Evolutionary conservation across 495 filamentous ascomycete species (phyloP), one percentile per base, ranked within the genome.

Genomic region (Annulohypoxylon maeteangense): DNA sequence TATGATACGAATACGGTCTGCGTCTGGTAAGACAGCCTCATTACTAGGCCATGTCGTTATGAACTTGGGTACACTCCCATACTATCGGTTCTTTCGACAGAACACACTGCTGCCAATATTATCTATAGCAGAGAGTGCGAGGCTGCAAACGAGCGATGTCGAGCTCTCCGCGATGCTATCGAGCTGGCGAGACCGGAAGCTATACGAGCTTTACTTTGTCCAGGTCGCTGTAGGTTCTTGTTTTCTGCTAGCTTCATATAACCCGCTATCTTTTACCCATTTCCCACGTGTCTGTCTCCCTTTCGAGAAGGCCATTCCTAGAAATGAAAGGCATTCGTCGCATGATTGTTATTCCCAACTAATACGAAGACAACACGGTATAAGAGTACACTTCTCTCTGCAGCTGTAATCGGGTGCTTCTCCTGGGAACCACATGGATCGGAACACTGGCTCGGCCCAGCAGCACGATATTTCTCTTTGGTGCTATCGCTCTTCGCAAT

Each of bases 361-460:
- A 18, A 42, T 14, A 55, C 42, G 32, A 23, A n/a, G 27, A 29
- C 6, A 29, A 29, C 27, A 61, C 7, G n/a, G 12, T 20, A 16
- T 22, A 16, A 77, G 75, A 45, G 65, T 34, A 70, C 75, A 7
- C 67, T 79, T 11, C 61, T 79, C 6, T 73, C 74, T 8, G 77
- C 74, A 8, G 76, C 75, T 1, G 67, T 71, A 0, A 79, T 79
- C 44, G 77, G 76, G 1, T 75, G 71, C 54, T 79, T 79, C 60
- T 78, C 77, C 16, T 79, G 76, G 77, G 62, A n/a, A 42, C 34
- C 54, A 1, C 31, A 56, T 5, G 31, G 48, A 12, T 42, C 61
- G 10, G 74, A 77, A 23, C 77, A 76, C 32, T 79, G 74, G 77
- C 57, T 79, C 7, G 74, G 71, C 6, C 62, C 70, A 1, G 77